These are phyloP conservation scores for Boletellus emodensis DNA, from an alignment of 768 basidiomycete genomes.

Conservation along the genomic window DNA sequence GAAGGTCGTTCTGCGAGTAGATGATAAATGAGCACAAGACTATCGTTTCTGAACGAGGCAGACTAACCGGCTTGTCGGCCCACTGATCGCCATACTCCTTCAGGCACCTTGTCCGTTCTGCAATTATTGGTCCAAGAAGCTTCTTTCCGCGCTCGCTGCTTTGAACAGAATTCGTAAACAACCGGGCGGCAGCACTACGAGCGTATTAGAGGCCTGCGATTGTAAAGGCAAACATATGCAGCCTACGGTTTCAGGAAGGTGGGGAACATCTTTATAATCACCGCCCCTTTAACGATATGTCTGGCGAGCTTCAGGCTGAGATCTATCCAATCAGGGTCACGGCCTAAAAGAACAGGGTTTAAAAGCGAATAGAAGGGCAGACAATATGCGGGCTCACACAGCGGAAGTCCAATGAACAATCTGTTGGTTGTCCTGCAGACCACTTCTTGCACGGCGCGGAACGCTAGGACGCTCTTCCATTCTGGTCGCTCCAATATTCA, in stretches of 20 bases:
- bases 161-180: slow-evolving; percentile 9
- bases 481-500: slow-evolving; percentile 21
- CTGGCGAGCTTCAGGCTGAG: slow-evolving; percentile 29
- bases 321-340: slow-evolving; percentile 33
- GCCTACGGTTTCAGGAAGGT: slow-evolving; percentile 31
- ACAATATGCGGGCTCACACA: slow-evolving; percentile 30
- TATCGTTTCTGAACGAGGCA: not conserved
- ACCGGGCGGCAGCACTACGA: slow-evolving; percentile 15
- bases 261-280: slow-evolving; percentile 30
- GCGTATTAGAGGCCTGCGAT: not conserved
- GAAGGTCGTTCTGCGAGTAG: slow-evolving; percentile 26
- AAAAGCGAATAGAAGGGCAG: not conserved
- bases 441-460: slow-evolving; percentile 32
- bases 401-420: slow-evolving; percentile 43
- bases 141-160: slow-evolving; percentile 6
- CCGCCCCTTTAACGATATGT: slow-evolving; percentile 22
- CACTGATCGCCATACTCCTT: slow-evolving; percentile 24
- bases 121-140: slow-evolving; percentile 26
- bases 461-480: slow-evolving; percentile 33
- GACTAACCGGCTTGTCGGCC: slow-evolving; percentile 30
- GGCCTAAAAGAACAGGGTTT: slow-evolving; percentile 27
- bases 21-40: not conserved
- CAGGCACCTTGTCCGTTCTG: slow-evolving; percentile 22
- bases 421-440: slow-evolving; percentile 42
- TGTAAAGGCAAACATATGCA: not conserved